Evolutionary conservation across 2,329 filamentous ascomycete species (phyloP), one percentile per base, ranked within the genome.

Genomic region (Eurotiales sp.): DNA sequence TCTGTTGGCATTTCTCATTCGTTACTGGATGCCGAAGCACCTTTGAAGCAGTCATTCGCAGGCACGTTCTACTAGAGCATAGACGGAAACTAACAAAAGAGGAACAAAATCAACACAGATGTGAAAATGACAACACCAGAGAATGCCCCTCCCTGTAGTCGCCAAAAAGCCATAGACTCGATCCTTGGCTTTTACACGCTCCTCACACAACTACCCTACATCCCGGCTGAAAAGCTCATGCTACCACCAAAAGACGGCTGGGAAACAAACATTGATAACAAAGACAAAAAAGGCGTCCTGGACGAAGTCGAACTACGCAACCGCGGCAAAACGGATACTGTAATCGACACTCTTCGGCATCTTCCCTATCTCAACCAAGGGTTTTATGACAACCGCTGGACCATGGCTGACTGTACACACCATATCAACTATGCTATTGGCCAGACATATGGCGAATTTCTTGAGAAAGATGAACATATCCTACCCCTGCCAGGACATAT

Each of bases 391-490:
- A 1, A 15, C 2, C 50, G 25, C 19, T 52, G 50, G 50, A 52
- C 50, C 1, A 10, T 52, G 3, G 43, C 50, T n/a, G 27, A 52
- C 19, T 41, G 41, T 11, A 52, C 50, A 11, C 36, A 46, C 15
- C 50, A 52, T 27, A 52, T 52, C 19, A 52, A 52, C 15, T 52
- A 52, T 42, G 43, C 43, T 10, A 30, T 29, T 8, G 50, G 50
- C 2, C 23, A 52, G 21, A 21, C 46, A 22, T 52, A 52, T 36
- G 17, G 4, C 6, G 43, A 29, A 6, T 52, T 14, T 12, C 8
- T 52, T 22, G 50, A 52, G 15, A 25, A 37, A 3, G 50, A 52
- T 34, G 11, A 12, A 6, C 32, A 17, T 5, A 36, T 51, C 5
- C 17, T 51, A 3, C 50, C 50, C 4, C 19, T 51, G 36, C 50